phyloP scores from a whole-genome alignment of 805 yeast genomes.

The Saccharomycopsis fermentans region DNA sequence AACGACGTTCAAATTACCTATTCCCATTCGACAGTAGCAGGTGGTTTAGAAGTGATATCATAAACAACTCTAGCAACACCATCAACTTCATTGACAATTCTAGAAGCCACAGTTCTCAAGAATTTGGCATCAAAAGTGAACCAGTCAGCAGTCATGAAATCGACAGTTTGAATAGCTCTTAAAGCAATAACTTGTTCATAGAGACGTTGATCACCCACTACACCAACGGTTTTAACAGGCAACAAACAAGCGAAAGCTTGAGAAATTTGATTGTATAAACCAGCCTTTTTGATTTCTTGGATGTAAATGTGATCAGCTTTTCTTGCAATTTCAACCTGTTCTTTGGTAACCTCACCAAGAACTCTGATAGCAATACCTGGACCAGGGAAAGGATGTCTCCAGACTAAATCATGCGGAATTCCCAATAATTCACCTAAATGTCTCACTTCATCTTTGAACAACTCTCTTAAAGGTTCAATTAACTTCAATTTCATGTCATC shows the following conservation, averaged over 20 bases:
- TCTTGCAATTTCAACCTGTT: constrained; percentile 92
- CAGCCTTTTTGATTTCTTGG: constrained; percentile 90
- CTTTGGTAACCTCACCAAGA: constrained; percentile 89
- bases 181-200: constrained; percentile 98
- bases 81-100: constrained; percentile 96
- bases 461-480: constrained; percentile 96
- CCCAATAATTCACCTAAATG: constrained; percentile 90
- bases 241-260: constrained; percentile 96
- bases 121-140: constrained; percentile 83
- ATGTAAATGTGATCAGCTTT: constrained; percentile 95
- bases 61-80: constrained; percentile 99
- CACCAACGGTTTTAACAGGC: constrained; percentile 98
- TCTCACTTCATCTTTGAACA: constrained; percentile 98
- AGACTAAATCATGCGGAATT: constrained; percentile 91
- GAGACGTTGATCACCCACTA: constrained; percentile 99
- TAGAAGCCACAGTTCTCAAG: constrained; percentile 84
- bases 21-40: constrained; percentile 99
- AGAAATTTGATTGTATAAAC: constrained; percentile 83
- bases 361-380: constrained; percentile 99
- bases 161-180: constrained; percentile 95
- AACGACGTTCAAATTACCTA: constrained; percentile 26
- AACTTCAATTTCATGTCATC: constrained; percentile 97
- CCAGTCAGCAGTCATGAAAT: constrained; percentile 99
- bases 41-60: constrained; percentile 98
- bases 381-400: constrained; percentile 99